phyloP scores from a whole-genome alignment of 2,329 filamentous ascomycete species.

The Calonectria honghensis region DNA sequence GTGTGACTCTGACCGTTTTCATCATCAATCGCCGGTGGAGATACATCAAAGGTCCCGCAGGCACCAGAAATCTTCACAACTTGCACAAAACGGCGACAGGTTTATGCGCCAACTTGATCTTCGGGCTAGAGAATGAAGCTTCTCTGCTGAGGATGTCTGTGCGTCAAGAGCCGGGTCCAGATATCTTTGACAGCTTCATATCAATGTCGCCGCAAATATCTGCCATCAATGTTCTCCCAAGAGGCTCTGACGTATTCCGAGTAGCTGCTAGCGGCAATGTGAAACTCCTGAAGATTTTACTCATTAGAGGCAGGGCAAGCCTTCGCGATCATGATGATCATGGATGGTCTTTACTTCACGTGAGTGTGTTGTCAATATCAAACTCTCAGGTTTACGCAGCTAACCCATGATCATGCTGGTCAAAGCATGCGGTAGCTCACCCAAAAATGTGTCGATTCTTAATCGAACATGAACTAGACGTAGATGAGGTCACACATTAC shows the following conservation, averaged over 20 bases:
- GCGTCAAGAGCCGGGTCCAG: background rate
- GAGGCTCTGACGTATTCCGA: background rate
- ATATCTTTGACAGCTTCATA: background rate
- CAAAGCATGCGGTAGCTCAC: background rate
- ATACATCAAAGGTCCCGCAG: background rate
- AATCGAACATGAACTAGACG: background rate
- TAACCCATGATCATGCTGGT: background rate
- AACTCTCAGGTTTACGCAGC: too few species aligned
- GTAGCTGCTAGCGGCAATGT: background rate
- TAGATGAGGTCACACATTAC: background rate
- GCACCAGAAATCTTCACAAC: background rate
- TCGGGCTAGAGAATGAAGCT: background rate
- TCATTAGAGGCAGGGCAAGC: background rate
- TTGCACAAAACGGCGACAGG: background rate
- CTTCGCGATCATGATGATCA: background rate
- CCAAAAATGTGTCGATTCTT: background rate
- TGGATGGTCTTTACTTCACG: background rate
- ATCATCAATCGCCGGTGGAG: background rate
- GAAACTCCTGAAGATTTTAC: background rate
- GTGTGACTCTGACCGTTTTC: background rate
- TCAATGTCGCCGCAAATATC: background rate
- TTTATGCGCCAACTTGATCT: background rate
- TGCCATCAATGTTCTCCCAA: background rate
- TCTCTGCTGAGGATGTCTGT: background rate
- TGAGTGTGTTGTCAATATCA: background rate